These are phyloP conservation scores for Lentinula aciculospora DNA, from an alignment of 768 basidiomycete species.

Conservation along the genomic window DNA sequence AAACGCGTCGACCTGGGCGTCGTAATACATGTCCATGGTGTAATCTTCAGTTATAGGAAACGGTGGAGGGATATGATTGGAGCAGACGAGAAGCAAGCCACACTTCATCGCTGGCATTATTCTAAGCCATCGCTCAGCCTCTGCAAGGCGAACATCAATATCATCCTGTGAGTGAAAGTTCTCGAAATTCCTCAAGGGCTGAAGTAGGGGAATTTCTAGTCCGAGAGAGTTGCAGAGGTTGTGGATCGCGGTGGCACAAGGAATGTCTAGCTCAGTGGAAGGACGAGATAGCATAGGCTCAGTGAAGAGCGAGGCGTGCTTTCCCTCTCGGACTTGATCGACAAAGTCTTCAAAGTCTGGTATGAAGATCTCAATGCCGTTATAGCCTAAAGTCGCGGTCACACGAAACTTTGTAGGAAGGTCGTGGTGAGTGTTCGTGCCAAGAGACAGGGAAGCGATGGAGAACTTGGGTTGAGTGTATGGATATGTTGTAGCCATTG, in stretches of 20 bases:
- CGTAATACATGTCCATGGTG: slow-evolving; percentile 20
- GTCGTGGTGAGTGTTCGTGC: slow-evolving; percentile 21
- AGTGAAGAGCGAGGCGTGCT: slow-evolving; percentile 17
- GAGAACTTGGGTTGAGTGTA: slow-evolving; percentile 12
- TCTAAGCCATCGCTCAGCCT: slow-evolving; percentile 24
- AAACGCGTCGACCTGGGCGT: slow-evolving; percentile 19
- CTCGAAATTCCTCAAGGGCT: slow-evolving; percentile 32
- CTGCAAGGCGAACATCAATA: slow-evolving; percentile 17
- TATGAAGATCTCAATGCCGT: slow-evolving; percentile 25
- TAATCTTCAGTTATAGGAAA: slow-evolving; percentile 14
- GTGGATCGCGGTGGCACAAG: slow-evolving; percentile 19
- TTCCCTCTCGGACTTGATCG: slow-evolving; percentile 14
- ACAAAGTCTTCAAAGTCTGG: slow-evolving; percentile 21
- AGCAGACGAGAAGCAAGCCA: slow-evolving; percentile 29
- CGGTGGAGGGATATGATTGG: slow-evolving; percentile 20
- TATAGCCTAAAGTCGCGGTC: slow-evolving; percentile 25
- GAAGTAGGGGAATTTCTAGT: slow-evolving; percentile 25
- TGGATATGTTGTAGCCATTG: not conserved
- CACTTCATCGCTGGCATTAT: slow-evolving; percentile 23
- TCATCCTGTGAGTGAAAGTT: slow-evolving; percentile 22
- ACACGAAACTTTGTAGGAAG: slow-evolving; percentile 24
- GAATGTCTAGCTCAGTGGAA: slow-evolving; percentile 17
- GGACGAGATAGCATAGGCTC: slow-evolving; percentile 13
- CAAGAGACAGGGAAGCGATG: slow-evolving; percentile 22
- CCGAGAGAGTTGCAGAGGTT: slow-evolving; percentile 14